Percentiles rank a stretch among this genome's conserved stretches.
These are phyloP conservation scores for Choanephora cucurbitarum DNA, from an alignment of 371 early-diverging fungal genomes.

Conservation along the genomic window DNA sequence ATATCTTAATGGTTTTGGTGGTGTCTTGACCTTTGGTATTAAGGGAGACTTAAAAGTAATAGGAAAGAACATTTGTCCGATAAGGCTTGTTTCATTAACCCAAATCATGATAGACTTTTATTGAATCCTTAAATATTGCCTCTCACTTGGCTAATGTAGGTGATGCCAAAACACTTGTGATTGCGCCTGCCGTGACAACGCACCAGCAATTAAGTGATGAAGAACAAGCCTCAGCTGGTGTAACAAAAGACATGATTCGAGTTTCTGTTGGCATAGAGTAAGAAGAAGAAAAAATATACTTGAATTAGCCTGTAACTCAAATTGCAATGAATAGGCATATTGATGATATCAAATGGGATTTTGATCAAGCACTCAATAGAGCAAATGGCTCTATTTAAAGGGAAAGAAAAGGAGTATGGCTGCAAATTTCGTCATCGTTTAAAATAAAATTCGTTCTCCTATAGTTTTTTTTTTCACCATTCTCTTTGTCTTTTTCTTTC, in stretches of 20 bases:
- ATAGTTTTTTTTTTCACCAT: neutral
- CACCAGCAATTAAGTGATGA: slow-evolving; percentile 83
- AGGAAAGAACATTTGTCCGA: too few species aligned
- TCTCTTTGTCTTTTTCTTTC: slow-evolving; percentile 3
- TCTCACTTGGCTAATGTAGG: slow-evolving; percentile 91
- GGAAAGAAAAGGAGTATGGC: neutral
- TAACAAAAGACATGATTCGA: slow-evolving; percentile 81
- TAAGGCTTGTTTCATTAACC: too few species aligned
- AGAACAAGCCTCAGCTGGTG: slow-evolving; percentile 78
- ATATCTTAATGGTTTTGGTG: slow-evolving; percentile 83
- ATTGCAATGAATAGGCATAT: slow-evolving; percentile 56
- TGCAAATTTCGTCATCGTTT: slow-evolving; percentile 1
- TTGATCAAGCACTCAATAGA: slow-evolving; percentile 56
- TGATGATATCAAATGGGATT: slow-evolving; percentile 85
- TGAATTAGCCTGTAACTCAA: too few species aligned
- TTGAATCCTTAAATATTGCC: slow-evolving; percentile 73
- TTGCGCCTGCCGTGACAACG: slow-evolving; percentile 83
- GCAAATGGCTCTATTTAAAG: slow-evolving; percentile 12
- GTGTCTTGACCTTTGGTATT: slow-evolving; percentile 84
- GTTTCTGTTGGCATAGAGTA: slow-evolving; percentile 85
- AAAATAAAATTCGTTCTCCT: slow-evolving; percentile 5
- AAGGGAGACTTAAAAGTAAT: slow-evolving; percentile 58
- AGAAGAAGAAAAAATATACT: neutral
- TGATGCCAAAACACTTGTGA: slow-evolving; percentile 85
- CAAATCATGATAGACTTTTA: slow-evolving; percentile 46